phyloP scores from a whole-genome alignment of 257 asterid species.

The Rubia yunnanensis region DNA sequence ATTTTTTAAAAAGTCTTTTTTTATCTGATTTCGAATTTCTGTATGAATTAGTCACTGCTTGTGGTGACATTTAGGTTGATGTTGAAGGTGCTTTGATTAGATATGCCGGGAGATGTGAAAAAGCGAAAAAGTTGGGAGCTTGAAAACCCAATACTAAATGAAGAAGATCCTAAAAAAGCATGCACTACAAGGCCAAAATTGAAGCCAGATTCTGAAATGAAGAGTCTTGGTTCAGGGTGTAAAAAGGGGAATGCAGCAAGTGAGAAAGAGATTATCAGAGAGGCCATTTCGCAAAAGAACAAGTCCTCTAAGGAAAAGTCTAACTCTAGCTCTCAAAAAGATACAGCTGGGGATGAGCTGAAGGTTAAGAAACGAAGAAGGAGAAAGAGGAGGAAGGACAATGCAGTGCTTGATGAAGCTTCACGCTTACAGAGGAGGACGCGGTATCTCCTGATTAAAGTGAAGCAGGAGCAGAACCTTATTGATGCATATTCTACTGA shows the following conservation, averaged over 20 bases:
- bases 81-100: constrained; percentile 2
- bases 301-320: constrained; percentile 40
- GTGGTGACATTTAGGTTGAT: constrained; percentile 9
- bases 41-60: background rate
- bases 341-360: constrained; percentile 13
- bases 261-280: constrained; percentile 39
- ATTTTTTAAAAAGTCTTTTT: too few relatives aligned
- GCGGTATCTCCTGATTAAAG: constrained; percentile 66
- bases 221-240: constrained; percentile 22
- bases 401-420: constrained; percentile 68
- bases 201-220: constrained; percentile 25
- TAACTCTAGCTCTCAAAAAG: constrained; percentile 27
- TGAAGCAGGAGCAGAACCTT: constrained; percentile 92
- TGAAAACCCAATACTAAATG: constrained; percentile 13
- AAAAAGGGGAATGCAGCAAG: constrained; percentile 22
- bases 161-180: constrained; percentile 31
- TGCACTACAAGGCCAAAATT: constrained; percentile 34
- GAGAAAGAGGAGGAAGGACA: constrained; percentile 45
- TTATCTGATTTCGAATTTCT: background rate
- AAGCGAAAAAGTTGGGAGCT: constrained; percentile 21
- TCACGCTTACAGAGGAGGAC: constrained; percentile 84
- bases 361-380: constrained; percentile 37
- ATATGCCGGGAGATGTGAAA: constrained; percentile 50
- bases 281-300: constrained; percentile 33
- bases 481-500: constrained; percentile 93